Evolutionary conservation across 352 stramenopile genomes (phyloP), one percentile per base, ranked within the genome.

Genomic region (Globisporangium abappressorium): DNA sequence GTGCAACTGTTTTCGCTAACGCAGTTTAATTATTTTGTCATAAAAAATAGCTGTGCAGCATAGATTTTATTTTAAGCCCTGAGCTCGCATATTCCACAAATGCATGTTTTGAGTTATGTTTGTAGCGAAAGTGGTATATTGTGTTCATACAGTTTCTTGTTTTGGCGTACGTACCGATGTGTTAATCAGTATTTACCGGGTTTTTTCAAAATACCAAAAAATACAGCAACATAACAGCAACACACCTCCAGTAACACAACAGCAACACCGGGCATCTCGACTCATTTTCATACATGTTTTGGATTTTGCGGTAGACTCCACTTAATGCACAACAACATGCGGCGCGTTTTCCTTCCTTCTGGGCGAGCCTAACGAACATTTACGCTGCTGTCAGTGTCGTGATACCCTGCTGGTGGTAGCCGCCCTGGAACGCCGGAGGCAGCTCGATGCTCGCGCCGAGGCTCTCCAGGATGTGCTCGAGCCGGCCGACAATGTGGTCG

Each of bases 371-470:
- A 38, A 12, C 36, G 14, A 12, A 55, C 30, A 51, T 24, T 26
- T 67, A 63, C 30, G n/a, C 58, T 70, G n/a, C 34, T 33, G 24
- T 51, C 34, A 65, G 22, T 14, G 54, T 63, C 64, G 34, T 55
- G n/a, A 80, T 54, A 15, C 72, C 77, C 59, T 91, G 81, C 62
- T 93, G 83, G 74, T 96, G 88, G 66, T 96, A 96, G 34, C 88
- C 88, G 47, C 87, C 88, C 62, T 86, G 78, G 78, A 93, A 96
- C 62, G 89, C 92, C 36, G 89, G 89, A 22, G 89, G 89, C 47
- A 93, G 72, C 47, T 93, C 87, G 47, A 91, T 95, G 73, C 87
- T 94, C 64, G 77, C 84, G 24, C 89, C 89, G 53, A 96, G 58
- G 12, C 76, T 82, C 53, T 87, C 59, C 49, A 94, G 70, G 72